phyloP scores from a whole-genome alignment of 768 basidiomycete genomes.

The Pisolithus microcarpus region DNA sequence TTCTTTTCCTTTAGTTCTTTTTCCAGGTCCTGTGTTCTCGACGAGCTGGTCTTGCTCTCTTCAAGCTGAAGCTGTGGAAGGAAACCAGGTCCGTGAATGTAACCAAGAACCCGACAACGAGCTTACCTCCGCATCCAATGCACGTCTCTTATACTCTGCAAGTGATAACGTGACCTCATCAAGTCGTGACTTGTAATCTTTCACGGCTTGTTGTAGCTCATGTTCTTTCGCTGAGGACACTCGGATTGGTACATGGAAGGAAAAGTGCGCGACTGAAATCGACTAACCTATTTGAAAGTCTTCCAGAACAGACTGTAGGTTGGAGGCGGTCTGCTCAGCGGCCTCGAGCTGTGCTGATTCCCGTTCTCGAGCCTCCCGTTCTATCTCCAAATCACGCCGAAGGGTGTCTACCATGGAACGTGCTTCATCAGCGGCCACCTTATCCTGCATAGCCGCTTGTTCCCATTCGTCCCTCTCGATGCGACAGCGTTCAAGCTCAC shows the following conservation, averaged over 20 bases:
- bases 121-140: constrained; percentile 77
- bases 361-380: constrained; percentile 51
- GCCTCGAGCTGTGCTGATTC: constrained; percentile 51
- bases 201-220: constrained; percentile 79
- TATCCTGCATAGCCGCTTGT: constrained; percentile 52
- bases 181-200: constrained; percentile 74
- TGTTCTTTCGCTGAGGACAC: constrained; percentile 69
- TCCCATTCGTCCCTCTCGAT: constrained; percentile 79
- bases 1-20: constrained; percentile 95
- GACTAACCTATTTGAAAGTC: constrained; percentile 89
- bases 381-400: constrained; percentile 60
- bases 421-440: constrained; percentile 63
- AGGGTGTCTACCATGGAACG: constrained; percentile 48
- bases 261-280: neutral
- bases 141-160: constrained; percentile 87
- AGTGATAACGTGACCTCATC: constrained; percentile 62
- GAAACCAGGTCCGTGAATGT: neutral
- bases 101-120: neutral
- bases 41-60: constrained; percentile 59
- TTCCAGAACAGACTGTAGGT: constrained; percentile 87
- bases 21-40: constrained; percentile 66
- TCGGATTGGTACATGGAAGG: constrained; percentile 1
- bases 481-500: constrained; percentile 81
- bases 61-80: constrained; percentile 59
- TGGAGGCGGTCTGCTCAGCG: constrained; percentile 68